Evolutionary conservation across 345 rosid genomes (phyloP).

Genomic region (Erysimum cheiranthoides): DNA sequence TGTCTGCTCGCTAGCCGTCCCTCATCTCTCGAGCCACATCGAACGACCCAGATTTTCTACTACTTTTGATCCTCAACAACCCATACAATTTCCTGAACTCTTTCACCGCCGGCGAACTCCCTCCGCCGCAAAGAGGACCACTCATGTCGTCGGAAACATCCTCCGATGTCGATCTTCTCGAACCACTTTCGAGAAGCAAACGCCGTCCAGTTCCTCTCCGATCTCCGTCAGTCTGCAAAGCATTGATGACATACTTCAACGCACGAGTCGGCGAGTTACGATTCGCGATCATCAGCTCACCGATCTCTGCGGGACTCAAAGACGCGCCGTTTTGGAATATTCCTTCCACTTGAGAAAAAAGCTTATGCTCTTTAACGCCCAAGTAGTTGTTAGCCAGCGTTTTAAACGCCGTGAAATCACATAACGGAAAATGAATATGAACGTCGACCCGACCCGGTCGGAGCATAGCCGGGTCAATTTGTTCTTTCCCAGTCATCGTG

Average conservation of each 20-base stretch:
- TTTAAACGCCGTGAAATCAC: conserved; percentile 83
- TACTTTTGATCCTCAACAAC: conserved; percentile 60
- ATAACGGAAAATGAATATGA: conserved; percentile 80
- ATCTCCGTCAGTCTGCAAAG: conserved; percentile 77
- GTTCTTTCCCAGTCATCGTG: conserved; percentile 68
- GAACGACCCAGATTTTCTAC: conserved; percentile 56
- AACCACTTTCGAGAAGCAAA: conserved; percentile 38
- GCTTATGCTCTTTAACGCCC: conserved; percentile 89
- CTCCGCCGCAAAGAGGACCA: conserved; percentile 54
- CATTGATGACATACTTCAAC: conserved; percentile 77
- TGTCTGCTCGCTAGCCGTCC: conserved; percentile 39
- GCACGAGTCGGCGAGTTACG: conserved; percentile 96
- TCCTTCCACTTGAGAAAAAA: conserved; percentile 90
- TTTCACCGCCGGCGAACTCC: conserved; percentile 59
- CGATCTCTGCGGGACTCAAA: conserved; percentile 87
- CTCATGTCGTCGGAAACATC: conserved; percentile 43
- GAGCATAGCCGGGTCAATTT: conserved; percentile 64
- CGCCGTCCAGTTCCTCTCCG: conserved; percentile 58
- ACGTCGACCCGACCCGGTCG: conserved; percentile 91
- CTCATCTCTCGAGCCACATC: conserved; percentile 47
- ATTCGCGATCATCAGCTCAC: conserved; percentile 91
- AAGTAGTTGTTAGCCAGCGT: conserved; percentile 72
- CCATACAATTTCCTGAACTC: conserved; percentile 78
- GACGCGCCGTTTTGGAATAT: conserved; percentile 76
- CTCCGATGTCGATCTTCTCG: conserved; percentile 51